Percentiles rank a stretch among this genome's conserved stretches.
These are phyloP conservation scores for Rosa chinensis DNA, from an alignment of 306 rosid species.

Conservation along the genomic window DNA sequence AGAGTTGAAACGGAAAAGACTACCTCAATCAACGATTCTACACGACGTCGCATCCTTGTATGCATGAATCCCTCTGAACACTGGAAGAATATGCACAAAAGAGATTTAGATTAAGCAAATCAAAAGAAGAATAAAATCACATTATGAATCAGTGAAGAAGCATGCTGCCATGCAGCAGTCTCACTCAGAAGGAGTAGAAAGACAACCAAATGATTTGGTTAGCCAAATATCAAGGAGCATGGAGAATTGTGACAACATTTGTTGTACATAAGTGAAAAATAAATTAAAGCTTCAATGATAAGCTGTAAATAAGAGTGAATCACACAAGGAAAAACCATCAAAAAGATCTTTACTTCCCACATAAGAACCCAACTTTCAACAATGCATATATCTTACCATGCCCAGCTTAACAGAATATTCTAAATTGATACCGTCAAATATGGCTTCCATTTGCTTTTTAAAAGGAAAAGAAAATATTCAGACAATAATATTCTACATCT, in stretches of 20 bases:
- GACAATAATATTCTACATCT: neutral
- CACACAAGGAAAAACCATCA: neutral
- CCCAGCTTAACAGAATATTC: neutral
- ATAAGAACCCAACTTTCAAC: neutral
- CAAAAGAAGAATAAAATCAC: neutral
- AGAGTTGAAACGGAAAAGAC: constrained; percentile 14
- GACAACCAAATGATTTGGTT: neutral
- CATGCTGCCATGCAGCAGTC: neutral
- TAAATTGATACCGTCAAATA: neutral
- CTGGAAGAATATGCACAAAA: constrained; percentile 41
- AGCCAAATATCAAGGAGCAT: neutral
- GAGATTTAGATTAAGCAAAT: constrained; percentile 11
- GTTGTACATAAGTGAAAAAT: neutral
- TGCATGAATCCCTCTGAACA: constrained; percentile 99
- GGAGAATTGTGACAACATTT: neutral
- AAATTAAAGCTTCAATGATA: neutral
- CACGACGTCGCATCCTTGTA: constrained; percentile 98
- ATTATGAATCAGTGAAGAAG: neutral
- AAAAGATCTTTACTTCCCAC: neutral
- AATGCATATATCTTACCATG: neutral
- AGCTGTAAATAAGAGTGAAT: neutral
- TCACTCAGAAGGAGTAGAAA: neutral
- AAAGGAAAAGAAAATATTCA: too few species aligned
- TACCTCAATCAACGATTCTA: constrained; percentile 94
- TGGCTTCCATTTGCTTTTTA: neutral